A percentile compares a stretch with the other conserved stretches of the same genome.
phyloP scores from a whole-genome alignment of 164 flowering plant species.

The Vitis cinerea region DNA sequence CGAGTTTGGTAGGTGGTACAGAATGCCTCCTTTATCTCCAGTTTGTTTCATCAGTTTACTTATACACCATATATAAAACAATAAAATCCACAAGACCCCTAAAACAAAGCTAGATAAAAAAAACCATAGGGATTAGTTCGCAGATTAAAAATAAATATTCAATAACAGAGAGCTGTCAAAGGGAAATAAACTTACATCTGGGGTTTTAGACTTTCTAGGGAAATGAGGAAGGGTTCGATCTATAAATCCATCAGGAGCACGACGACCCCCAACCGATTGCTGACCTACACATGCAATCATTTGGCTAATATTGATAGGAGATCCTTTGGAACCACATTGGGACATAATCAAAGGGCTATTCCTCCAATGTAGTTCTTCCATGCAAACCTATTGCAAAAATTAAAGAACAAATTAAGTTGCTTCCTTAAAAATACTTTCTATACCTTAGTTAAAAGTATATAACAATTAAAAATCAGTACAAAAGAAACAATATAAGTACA shows the following conservation, averaged over 20 bases:
- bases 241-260: slow-evolving; percentile 91
- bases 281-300: slow-evolving; percentile 99
- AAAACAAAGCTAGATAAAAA: no score
- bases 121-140: no score
- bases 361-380: slow-evolving; percentile 76
- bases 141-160: background rate
- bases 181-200: slow-evolving; percentile 55
- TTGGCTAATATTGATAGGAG: slow-evolving; percentile 89
- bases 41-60: no score
- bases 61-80: no score
- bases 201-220: slow-evolving; percentile 65
- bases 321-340: slow-evolving; percentile 98
- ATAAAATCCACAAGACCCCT: no score
- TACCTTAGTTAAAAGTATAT: background rate
- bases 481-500: background rate
- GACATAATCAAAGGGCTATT: slow-evolving; percentile 98
- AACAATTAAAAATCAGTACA: no score
- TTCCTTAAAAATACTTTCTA: background rate
- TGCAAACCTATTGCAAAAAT: slow-evolving; percentile 55
- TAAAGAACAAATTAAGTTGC: background rate
- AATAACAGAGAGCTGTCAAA: slow-evolving; percentile 2
- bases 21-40: no score
- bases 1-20: no score
- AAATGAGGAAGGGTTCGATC: slow-evolving; percentile 98
- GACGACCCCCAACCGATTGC: slow-evolving; percentile 90